A percentile compares a stretch with the other conserved stretches of the same genome.
These are phyloP conservation scores for Eurotiales sp. DNA, from an alignment of 2,329 filamentous ascomycete species.

Conservation along the genomic window DNA sequence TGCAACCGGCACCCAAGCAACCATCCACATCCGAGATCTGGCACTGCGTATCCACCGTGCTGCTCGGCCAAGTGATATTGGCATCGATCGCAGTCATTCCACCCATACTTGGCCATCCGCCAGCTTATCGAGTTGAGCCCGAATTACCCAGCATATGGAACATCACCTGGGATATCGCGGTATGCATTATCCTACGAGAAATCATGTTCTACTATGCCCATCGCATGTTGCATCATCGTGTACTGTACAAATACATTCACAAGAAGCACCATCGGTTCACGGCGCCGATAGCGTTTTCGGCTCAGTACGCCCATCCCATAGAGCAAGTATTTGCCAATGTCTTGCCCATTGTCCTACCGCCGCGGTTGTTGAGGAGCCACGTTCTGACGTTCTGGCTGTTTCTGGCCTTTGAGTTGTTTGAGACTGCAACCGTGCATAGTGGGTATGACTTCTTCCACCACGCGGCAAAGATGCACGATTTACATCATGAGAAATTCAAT, in stretches of 20 bases:
- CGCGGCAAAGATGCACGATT: constrained; percentile 50
- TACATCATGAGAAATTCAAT: constrained; percentile 56
- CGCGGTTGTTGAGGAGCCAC: constrained; percentile 46
- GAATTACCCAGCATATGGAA: not conserved
- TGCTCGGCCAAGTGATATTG: not conserved
- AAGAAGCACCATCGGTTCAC: constrained; percentile 56
- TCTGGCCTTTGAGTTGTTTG: constrained; percentile 46
- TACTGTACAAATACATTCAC: constrained; percentile 51
- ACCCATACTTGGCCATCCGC: not conserved
- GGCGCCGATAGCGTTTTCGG: constrained; percentile 54
- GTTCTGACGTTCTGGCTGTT: constrained; percentile 54
- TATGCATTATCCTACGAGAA: not conserved
- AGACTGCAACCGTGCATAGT: constrained; percentile 55
- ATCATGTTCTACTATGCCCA: constrained; percentile 46
- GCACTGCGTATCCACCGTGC: constrained; percentile 41
- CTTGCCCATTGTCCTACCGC: constrained; percentile 50
- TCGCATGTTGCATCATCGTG: constrained; percentile 49
- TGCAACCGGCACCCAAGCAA: not conserved
- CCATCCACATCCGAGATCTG: not conserved
- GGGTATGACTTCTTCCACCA: constrained; percentile 53
- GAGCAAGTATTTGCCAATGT: constrained; percentile 55
- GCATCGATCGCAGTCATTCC: not conserved
- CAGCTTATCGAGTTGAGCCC: not conserved
- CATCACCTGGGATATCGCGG: not conserved
- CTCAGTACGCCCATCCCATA: constrained; percentile 55